Base-by-base conservation (phyloP, 164 flowering plant species). In the Protea cynaroides region DNA sequence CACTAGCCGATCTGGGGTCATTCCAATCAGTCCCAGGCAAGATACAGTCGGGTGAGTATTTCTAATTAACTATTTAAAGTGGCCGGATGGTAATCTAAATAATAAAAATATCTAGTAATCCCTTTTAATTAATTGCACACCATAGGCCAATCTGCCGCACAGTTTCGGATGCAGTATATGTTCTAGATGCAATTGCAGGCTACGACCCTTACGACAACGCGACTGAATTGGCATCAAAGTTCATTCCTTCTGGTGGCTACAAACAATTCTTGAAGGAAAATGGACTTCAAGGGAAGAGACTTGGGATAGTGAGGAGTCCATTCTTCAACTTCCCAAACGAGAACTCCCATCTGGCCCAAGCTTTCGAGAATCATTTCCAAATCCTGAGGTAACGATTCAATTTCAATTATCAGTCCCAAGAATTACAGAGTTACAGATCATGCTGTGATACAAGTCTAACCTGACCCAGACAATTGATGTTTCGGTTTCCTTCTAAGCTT, bases 161-260 rank as follows among this genome's bases (percentile, higher is more conserved):
- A 6, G 97, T 90, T 1, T 62, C 85, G 4, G 95, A 90, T 75
- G 92, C 90, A 2, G 90, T 81, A 29, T 63, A 75, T 68, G 84
- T 84, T 10, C 82, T 90, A 1, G 90, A 90, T 50, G 83, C 70
- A 36, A 86, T 90, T 40, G 89, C 72, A 5, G 94, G 95, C 15
- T 74, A 61, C 43, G 97, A 90, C n/a, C n/a, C n/a, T n/a, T n/a
- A n/a, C 54, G 50, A 62, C 1, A 58, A 62, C 21, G 86, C 84
- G 23, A 90, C 94, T 0, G 59, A 7, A 36, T 66, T 61, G 46
- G 83, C 84, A 18, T 25, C 78, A 0, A 74, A 76, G 25, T 78
- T 55, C 69, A 86, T 90, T n/a, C 94, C 94, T 1, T 1, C 12
- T 8, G 85, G 89, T 50, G 94, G 97, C 7, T 90, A 87, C 63